Percentiles rank a stretch among this genome's conserved stretches.
phyloP scores from a whole-genome alignment of 805 yeast species.

The Wickerhamiella alocasiicola region DNA sequence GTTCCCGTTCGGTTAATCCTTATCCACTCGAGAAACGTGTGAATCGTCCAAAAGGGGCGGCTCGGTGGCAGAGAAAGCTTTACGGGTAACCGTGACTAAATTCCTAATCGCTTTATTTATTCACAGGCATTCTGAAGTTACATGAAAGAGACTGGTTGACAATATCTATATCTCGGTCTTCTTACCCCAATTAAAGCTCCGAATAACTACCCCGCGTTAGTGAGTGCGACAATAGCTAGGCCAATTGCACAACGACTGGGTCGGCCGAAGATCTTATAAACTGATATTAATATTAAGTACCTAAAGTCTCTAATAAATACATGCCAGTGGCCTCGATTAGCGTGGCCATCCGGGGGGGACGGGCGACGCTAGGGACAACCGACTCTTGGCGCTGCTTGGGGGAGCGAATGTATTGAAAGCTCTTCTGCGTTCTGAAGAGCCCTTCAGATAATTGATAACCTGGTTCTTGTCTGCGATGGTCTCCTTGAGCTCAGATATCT shows the following conservation, averaged over 20 bases:
- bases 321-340: too few relatives aligned
- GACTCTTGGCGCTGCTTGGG: slow-evolving; percentile 6
- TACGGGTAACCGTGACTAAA: too few relatives aligned
- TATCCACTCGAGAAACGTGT: too few relatives aligned
- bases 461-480: slow-evolving; percentile 61
- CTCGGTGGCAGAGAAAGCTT: neutral
- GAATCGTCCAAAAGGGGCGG: neutral
- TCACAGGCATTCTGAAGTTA: too few relatives aligned
- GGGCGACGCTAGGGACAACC: slow-evolving; percentile 9
- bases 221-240: neutral
- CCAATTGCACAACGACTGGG: neutral
- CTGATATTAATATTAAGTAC: neutral
- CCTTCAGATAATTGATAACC: slow-evolving; percentile 60
- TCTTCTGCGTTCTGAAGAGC: slow-evolving; percentile 49
- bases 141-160: too few relatives aligned
- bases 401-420: slow-evolving; percentile 14
- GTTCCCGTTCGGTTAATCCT: too few relatives aligned
- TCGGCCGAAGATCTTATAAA: too few relatives aligned
- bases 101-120: too few relatives aligned
- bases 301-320: neutral
- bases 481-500: slow-evolving; percentile 50
- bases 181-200: too few relatives aligned
- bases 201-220: too few relatives aligned
- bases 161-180: too few relatives aligned
- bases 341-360: neutral